A percentile compares a stretch with the other conserved stretches of the same genome.
Evolutionary conservation across 1,284 basidiomycete genomes (phyloP).

Genomic region (Cutaneotrichosporon sp.): DNA sequence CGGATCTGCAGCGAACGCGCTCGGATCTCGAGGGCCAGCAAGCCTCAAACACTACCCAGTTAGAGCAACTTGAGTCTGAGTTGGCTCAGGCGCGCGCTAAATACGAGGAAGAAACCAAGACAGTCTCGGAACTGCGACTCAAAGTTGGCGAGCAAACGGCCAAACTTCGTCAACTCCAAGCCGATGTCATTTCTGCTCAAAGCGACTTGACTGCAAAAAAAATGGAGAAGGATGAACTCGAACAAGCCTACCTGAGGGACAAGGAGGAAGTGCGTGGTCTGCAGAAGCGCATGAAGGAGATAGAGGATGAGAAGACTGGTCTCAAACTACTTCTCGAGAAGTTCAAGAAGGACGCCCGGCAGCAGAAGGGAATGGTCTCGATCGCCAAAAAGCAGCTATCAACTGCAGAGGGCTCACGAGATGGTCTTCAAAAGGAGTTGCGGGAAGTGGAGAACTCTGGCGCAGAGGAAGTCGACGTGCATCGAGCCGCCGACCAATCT

Average conservation of each 20-base stretch:
- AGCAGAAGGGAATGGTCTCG: constrained; percentile 89
- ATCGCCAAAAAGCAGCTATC: constrained; percentile 92
- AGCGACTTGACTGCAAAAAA: constrained; percentile 84
- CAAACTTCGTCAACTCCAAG: constrained; percentile 68
- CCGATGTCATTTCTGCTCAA: constrained; percentile 83
- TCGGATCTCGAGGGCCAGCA: constrained; percentile 43
- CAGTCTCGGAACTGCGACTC: constrained; percentile 67
- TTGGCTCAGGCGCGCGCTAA: constrained; percentile 54
- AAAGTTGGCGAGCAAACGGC: constrained; percentile 65
- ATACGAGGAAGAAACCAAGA: constrained; percentile 75
- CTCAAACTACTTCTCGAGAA: constrained; percentile 78
- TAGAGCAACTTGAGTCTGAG: constrained; percentile 47
- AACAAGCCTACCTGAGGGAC: constrained; percentile 79
- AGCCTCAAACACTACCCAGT: constrained; percentile 60
- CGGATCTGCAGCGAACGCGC: constrained; percentile 38
- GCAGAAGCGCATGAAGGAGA: constrained; percentile 78
- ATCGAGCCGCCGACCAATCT: constrained; percentile 42
- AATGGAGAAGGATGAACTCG: constrained; percentile 87
- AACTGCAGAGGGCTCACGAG: constrained; percentile 72
- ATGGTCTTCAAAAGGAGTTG: constrained; percentile 65
- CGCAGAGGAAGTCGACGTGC: constrained; percentile 53
- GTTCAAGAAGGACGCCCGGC: constrained; percentile 85
- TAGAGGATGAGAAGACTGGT: constrained; percentile 65
- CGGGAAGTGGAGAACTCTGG: constrained; percentile 47
- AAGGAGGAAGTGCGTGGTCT: constrained; percentile 90